Conservation (phyloP, 192 early-diverging fungal genomes). For the Coemansia sp. region DNA sequence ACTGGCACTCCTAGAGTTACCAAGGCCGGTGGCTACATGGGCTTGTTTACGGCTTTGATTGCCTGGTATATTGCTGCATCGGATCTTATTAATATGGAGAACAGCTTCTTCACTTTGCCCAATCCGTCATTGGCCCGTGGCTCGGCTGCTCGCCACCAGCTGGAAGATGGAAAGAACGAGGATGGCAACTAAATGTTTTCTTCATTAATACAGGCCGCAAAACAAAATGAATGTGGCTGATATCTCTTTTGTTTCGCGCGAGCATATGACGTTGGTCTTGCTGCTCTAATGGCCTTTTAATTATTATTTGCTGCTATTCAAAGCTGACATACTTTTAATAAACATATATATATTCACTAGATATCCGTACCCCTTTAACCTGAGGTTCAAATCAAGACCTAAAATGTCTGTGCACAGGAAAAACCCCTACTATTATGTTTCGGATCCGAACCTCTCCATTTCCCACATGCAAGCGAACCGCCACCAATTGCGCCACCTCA, state of each 20-base stretch:
- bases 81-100: slow-evolving; percentile 57
- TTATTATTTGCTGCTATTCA: background rate
- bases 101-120: slow-evolving; percentile 60
- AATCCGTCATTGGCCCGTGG: slow-evolving; percentile 43
- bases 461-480: no score
- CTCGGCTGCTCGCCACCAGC: background rate
- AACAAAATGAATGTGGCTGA: background rate
- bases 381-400: no score
- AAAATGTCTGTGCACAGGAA: no score
- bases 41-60: slow-evolving; percentile 67
- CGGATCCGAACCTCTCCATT: no score
- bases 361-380: background rate
- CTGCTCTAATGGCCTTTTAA: background rate
- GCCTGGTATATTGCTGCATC: slow-evolving; percentile 75
- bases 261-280: background rate
- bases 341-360: background rate
- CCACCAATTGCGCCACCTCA: no score
- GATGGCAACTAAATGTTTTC: slow-evolving; percentile 13
- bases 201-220: background rate
- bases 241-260: background rate
- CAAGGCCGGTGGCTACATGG: slow-evolving; percentile 70
- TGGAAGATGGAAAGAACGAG: slow-evolving; percentile 44
- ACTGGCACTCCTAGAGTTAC: slow-evolving; percentile 44
- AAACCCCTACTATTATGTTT: no score
- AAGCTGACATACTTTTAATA: background rate